Conservation (phyloP, 108 stramenopile genomes). For the Epithemia pelagica region DNA sequence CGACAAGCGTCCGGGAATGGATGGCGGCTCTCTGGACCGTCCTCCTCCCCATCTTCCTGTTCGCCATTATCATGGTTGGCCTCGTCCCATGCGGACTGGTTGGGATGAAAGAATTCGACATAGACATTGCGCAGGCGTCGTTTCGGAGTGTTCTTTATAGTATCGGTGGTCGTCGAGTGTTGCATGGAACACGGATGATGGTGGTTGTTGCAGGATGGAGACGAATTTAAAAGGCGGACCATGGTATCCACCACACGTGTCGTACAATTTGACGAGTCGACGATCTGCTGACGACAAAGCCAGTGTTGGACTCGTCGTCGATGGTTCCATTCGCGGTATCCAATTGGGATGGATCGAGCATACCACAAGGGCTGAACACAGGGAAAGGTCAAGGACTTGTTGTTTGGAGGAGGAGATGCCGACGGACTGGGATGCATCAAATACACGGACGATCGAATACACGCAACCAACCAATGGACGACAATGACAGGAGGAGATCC, state of each 20-base stretch:
- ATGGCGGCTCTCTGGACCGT: too few species aligned
- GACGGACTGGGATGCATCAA: too few species aligned
- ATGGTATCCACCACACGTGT: not conserved
- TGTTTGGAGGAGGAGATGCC: constrained; percentile 4
- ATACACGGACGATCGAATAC: too few species aligned
- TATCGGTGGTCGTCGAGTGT: not conserved
- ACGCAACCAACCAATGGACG: too few species aligned
- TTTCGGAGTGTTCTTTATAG: constrained; percentile 3
- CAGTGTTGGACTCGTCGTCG: not conserved
- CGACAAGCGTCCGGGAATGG: too few species aligned
- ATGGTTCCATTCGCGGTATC: not conserved
- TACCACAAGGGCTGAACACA: not conserved
- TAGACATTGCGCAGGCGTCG: constrained; percentile 48
- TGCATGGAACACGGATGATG: not conserved
- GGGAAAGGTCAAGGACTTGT: not conserved
- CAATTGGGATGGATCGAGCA: not conserved
- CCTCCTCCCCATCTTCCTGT: too few species aligned
- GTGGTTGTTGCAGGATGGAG: not conserved
- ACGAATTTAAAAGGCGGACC: not conserved
- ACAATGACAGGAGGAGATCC: too few species aligned
- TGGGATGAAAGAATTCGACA: constrained; percentile 84
- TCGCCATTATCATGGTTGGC: too few species aligned
- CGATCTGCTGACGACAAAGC: not conserved
- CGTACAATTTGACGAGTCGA: too few species aligned
- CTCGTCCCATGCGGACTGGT: too few species aligned